Evolutionary conservation across 2,329 filamentous ascomycete genomes (phyloP), one percentile per base, ranked within the genome.

Genomic region (Pseudocercospora cruenta): DNA sequence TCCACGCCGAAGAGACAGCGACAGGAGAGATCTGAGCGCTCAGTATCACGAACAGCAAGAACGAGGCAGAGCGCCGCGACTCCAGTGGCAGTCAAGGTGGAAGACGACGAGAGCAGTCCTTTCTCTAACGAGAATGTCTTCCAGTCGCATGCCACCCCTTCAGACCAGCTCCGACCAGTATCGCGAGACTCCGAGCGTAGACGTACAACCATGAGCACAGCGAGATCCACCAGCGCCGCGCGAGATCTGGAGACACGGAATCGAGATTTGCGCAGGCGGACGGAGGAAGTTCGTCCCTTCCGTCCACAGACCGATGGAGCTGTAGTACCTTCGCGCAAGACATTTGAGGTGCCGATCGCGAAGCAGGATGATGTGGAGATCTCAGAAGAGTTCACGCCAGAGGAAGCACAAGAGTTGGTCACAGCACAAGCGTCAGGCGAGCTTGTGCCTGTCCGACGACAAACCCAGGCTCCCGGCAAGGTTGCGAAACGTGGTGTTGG

Each of bases 91-190:
- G 69, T 67, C 60, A 79, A 77, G 73, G 72, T 71, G n/a, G 68
- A 75, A 8, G 84, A 85, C 2, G 69, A 71, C 6, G 72, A 71
- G 10, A 85, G 86, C 36, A 90, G 85, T 73, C 90, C 91, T 33
- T 98, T 98, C 78, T 93, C 91, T 1, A 86, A 90, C 71, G 93
- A 97, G 62, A 98, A 98, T 74, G 94, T 94, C 0, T 98, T 98
- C 76, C 94, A 98, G 78, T 70, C 64, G 24, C 72, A 72, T 26
- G 74, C 73, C 16, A 67, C 61, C 72, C 74, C 31, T 69, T 58
- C 55, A 36, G 55, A 58, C 7, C 55, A 58, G 55, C 33, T 58
- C 3, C 55, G 55, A 8, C 74, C 55, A 68, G 72, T n/a, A 57
- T 71, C 49, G 53, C 67, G 51, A 91, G 93, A 47, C 91, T 90